These are phyloP conservation scores for Eragrostis curvula DNA, from an alignment of 176 grass and related monocot species.

Conservation along the genomic window DNA sequence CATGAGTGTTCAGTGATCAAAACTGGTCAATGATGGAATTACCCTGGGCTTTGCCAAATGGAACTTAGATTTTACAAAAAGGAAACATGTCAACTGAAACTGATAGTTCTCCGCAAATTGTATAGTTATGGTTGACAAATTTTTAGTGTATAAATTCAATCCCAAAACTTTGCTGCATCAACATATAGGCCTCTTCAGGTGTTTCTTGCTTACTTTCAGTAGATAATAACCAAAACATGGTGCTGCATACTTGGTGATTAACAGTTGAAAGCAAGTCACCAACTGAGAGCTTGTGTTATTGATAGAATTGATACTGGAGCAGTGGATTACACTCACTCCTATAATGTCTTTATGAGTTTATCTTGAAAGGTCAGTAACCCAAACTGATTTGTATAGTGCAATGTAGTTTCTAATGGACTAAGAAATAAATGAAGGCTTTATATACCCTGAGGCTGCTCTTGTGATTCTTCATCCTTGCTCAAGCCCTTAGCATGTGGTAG, in stretches of 20 bases:
- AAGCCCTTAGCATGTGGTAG: not conserved
- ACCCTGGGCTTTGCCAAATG: not conserved
- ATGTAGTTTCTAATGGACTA: not conserved
- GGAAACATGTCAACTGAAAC: not conserved
- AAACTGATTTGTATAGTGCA: slow-evolving; percentile 7
- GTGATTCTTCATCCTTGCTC: not conserved
- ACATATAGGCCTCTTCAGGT: not conserved
- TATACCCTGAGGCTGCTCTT: not conserved
- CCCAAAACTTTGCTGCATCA: not conserved
- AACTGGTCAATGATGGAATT: not conserved
- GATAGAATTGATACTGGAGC: not conserved
- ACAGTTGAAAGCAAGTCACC: not conserved
- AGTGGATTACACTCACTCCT: not conserved
- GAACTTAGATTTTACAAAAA: not conserved
- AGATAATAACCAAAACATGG: not conserved
- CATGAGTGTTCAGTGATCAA: not conserved
- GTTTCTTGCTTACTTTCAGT: not conserved
- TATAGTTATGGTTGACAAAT: not conserved
- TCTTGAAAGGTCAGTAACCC: not conserved
- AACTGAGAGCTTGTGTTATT: not conserved
- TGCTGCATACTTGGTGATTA: not conserved
- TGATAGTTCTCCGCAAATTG: not conserved
- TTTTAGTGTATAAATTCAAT: not conserved
- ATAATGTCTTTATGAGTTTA: not conserved
- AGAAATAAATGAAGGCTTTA: not conserved